Conservation (phyloP, 2,329 filamentous ascomycete genomes). For the Beauveria brongniartii region DNA sequence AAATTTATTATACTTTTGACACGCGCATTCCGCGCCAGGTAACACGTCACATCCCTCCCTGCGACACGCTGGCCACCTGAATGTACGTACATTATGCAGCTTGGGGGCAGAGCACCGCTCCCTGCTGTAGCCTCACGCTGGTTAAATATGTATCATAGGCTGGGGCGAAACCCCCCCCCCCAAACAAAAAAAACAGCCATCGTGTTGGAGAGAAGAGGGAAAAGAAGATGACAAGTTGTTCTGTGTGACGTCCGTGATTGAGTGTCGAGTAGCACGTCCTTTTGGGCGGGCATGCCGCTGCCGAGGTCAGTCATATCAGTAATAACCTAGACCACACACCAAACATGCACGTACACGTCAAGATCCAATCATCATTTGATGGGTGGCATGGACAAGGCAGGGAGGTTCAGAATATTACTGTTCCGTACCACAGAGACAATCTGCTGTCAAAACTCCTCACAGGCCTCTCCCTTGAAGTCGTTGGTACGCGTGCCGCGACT, state of each 20-base stretch:
- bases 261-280: not conserved
- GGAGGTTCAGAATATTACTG: too few relatives aligned
- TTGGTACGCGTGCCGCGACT: too few relatives aligned
- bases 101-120: too few relatives aligned
- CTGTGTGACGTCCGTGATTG: not conserved
- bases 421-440: not conserved
- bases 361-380: not conserved
- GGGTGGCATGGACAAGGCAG: too few relatives aligned
- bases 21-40: constrained; percentile 1
- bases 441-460: too few relatives aligned
- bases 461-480: too few relatives aligned
- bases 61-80: not conserved
- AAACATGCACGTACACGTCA: not conserved
- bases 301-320: not conserved
- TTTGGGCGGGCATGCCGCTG: not conserved
- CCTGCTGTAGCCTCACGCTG: too few relatives aligned
- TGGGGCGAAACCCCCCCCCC: too few relatives aligned
- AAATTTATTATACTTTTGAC: not conserved
- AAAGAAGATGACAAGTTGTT: not conserved
- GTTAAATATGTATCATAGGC: not conserved
- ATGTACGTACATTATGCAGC: too few relatives aligned
- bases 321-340: not conserved
- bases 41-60: constrained; percentile 7
- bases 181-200: not conserved
- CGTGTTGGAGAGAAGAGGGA: not conserved